Base-by-base conservation (phyloP, 192 early-diverging fungal genomes). In the Phlyctochytrium arcticum region DNA sequence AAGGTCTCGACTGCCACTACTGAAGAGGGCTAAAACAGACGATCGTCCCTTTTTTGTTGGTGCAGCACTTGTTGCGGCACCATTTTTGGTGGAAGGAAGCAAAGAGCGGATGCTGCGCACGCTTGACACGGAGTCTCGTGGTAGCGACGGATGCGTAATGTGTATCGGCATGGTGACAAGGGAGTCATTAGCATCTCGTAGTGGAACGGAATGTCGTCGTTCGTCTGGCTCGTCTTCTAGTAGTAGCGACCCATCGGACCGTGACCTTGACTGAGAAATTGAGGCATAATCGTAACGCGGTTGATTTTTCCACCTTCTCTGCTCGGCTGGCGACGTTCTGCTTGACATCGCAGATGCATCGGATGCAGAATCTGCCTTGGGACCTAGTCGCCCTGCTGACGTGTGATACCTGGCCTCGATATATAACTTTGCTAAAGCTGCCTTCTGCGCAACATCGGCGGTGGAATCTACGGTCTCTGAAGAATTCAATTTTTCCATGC, bases 321-420 rank as follows among this genome's bases (percentile, higher is more conserved):
- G 34, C 9, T 5, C 8, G 10, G 62, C 30, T 4, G 62, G 24
- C 19, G 19, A 15, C 19, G 17, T 44, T 21, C 15, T 21, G 15
- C 15, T 21, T 2, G 15, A n/a, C 15, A 0, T 2, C 21, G 21
- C 1, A 4, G 44, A 48, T 7, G 49, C 39, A 21, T 51, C 12
- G 3, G 15, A 12, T 19, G 32, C 27, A 19, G 55, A 24, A 53
- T 53, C 50, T 24, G 1, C 50, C 17, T 23, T 12, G 17, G 12
- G 12, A n/a, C 23, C 15, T 17, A 50, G 21, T 57, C 30, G 23
- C 39, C 24, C 12, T 23, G 27, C 36, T 17, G 19, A 19, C 15
- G 15, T 51, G 29, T 57, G 57, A 48, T 69, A 69, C 7, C 67
- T 57, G 10, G 34, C 7, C 32, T 69, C 59, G 47, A 69, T 69